These are phyloP conservation scores for Penicillium sp. DNA, from an alignment of 2,329 filamentous ascomycete species.

Conservation along the genomic window DNA sequence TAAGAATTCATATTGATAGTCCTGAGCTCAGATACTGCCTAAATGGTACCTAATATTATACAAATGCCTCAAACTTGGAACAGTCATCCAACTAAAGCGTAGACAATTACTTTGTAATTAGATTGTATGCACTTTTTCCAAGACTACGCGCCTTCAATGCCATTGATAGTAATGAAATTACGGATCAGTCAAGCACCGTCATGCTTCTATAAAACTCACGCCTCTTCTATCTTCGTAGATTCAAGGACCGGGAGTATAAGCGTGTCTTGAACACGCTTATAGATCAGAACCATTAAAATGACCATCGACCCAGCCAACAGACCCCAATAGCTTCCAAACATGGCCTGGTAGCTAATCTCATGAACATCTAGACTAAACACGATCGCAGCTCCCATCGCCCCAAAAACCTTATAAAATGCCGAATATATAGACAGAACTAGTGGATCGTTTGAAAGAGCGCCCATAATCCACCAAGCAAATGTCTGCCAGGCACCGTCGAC, in stretches of 20 bases:
- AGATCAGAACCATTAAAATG: slow-evolving; percentile 17
- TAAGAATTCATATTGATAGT: no score
- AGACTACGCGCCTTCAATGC: no score
- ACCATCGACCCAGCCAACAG: slow-evolving; percentile 19
- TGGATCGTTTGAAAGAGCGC: slow-evolving; percentile 16
- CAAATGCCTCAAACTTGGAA: no score
- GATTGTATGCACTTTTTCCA: no score
- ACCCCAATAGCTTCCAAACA: slow-evolving; percentile 24
- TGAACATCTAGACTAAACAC: slow-evolving; percentile 18
- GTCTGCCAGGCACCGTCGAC: slow-evolving; percentile 19
- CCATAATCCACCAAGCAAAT: slow-evolving; percentile 22
- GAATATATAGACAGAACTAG: slow-evolving; percentile 19
- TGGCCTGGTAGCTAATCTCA: slow-evolving; percentile 14
- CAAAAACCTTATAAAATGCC: slow-evolving; percentile 22
- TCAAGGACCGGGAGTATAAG: background rate
- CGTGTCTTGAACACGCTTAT: slow-evolving; percentile 14
- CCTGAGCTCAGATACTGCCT: no score
- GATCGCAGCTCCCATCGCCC: slow-evolving; percentile 20
- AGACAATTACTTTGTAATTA: no score
- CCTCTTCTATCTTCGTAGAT: background rate
- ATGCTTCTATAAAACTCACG: background rate
- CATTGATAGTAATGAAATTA: no score
- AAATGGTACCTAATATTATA: no score
- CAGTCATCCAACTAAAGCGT: no score
- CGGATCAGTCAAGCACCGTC: no score